These are phyloP conservation scores for Tolypocladium sp. DNA, from an alignment of 2,329 filamentous ascomycete species.

Conservation along the genomic window DNA sequence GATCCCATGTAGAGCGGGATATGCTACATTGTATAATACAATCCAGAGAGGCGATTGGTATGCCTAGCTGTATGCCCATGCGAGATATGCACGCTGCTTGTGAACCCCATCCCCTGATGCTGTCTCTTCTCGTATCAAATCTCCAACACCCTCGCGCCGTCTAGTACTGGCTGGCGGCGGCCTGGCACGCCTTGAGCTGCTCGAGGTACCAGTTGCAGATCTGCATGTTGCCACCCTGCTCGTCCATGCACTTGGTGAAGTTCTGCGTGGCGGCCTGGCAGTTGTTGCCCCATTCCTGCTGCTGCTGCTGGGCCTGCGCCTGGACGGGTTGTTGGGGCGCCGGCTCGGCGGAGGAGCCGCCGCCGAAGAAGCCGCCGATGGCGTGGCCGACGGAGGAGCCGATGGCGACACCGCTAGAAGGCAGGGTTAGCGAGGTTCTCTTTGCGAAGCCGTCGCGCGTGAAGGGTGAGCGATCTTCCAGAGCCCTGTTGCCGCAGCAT, in stretches of 20 bases:
- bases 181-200: conserved; percentile 86
- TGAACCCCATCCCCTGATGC: neutral
- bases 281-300: conserved; percentile 47
- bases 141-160: neutral
- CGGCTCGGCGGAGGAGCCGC: conserved; percentile 49
- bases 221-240: conserved; percentile 85
- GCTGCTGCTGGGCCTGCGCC: conserved; percentile 35
- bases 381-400: conserved; percentile 94
- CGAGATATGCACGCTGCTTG: neutral
- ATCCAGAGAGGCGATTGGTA: conserved; percentile 2
- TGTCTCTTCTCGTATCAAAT: neutral
- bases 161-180: conserved; percentile 65
- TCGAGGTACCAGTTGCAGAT: conserved; percentile 98
- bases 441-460: neutral
- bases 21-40: conserved; percentile 19
- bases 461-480: neutral
- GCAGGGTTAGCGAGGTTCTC: neutral
- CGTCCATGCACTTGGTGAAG: conserved; percentile 95
- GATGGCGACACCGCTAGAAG: conserved; percentile 79
- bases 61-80: neutral
- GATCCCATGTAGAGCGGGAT: conserved; percentile 13
- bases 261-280: conserved; percentile 72
- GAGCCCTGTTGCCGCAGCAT: neutral
- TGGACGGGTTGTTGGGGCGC: conserved; percentile 39
- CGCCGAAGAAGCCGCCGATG: conserved; percentile 79